phyloP scores from a whole-genome alignment of 1,284 basidiomycete genomes.

The Thelephora terrestris region DNA sequence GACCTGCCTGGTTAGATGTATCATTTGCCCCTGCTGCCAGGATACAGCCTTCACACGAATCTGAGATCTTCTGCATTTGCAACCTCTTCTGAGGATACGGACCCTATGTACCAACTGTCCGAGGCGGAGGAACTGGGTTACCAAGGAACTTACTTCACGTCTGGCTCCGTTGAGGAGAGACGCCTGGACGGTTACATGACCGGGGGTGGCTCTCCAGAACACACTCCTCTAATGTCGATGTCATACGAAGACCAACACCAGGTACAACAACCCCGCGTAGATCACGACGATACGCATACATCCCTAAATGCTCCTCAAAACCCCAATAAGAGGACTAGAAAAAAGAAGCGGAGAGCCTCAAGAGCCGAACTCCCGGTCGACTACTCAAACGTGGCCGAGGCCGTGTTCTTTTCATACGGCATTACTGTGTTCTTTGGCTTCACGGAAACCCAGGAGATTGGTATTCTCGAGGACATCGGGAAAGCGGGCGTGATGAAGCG shows the following conservation, averaged over 20 bases:
- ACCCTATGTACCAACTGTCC: slow-evolving; percentile 59
- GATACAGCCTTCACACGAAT: slow-evolving; percentile 79
- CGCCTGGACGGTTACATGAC: slow-evolving; percentile 42
- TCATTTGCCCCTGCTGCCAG: slow-evolving; percentile 83
- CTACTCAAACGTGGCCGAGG: slow-evolving; percentile 60
- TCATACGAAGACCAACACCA: slow-evolving; percentile 3
- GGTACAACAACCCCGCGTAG: background rate
- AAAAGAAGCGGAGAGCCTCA: slow-evolving; percentile 5
- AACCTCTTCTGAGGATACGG: slow-evolving; percentile 42
- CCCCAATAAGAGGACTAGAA: background rate
- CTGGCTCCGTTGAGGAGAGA: slow-evolving; percentile 21
- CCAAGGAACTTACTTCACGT: slow-evolving; percentile 73
- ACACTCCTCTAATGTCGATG: slow-evolving; percentile 15
- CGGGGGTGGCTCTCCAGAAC: slow-evolving; percentile 35
- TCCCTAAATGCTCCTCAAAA: background rate
- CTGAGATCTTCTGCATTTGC: slow-evolving; percentile 74
- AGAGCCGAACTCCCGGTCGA: slow-evolving; percentile 15
- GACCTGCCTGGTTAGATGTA: slow-evolving; percentile 53
- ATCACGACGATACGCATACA: slow-evolving; percentile 4
- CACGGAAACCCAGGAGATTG: slow-evolving; percentile 62
- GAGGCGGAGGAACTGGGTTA: slow-evolving; percentile 89
- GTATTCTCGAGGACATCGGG: slow-evolving; percentile 77
- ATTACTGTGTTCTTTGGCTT: slow-evolving; percentile 87
- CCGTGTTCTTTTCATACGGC: slow-evolving; percentile 79
- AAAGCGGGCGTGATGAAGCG: slow-evolving; percentile 58